Base-by-base conservation (phyloP, 2,329 filamentous ascomycete genomes). In the Aspergillus latus region DNA sequence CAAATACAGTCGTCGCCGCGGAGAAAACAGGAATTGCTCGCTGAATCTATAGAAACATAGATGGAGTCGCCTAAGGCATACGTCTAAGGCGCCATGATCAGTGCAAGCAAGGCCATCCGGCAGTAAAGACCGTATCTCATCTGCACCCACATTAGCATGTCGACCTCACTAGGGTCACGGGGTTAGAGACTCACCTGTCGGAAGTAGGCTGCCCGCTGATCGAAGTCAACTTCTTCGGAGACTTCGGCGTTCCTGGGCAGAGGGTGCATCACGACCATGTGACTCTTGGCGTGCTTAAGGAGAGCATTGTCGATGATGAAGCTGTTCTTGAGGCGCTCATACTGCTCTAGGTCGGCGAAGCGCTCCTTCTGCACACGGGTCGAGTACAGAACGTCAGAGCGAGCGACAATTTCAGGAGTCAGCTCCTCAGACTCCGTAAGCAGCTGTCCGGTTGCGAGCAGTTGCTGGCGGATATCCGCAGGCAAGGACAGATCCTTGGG, bases 71-170 rank as follows among this genome's bases (percentile, higher is more conserved):
- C 47, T 29, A 52, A 51, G 58, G 62, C 53, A 59, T 53, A 29
- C 15, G 28, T 16, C 47, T 66, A 76, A 62, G 77, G 77, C 55
- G 81, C 86, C 89, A 99, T 88, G 75, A 97, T 90, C 74, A 97
- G 81, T 64, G 94, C 94, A 74, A 99, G 82, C 78, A 99, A 78
- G 66, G 94, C 94, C 94, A 99, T 99, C 74, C 94, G 89, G 76
- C 90, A 95, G 82, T 97, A 97, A 68, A 99, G 84, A 67, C 94
- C 94, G 78, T 97, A 97, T 78, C 88, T 86, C 93, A 97, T 97
- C 21, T 21, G 21, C 21, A 21, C 21, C 21, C 21, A 62, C 48
- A 72, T 86, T 74, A 85, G 80, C 63, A 63, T 54, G 54, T 32
- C 16, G 26, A n/a, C 26, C 30, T 37, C 34, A 32, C 26, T 15